Evolutionary conservation across 179 eudicot genomes (phyloP).

Genomic region (Heliamphora pulchella): DNA sequence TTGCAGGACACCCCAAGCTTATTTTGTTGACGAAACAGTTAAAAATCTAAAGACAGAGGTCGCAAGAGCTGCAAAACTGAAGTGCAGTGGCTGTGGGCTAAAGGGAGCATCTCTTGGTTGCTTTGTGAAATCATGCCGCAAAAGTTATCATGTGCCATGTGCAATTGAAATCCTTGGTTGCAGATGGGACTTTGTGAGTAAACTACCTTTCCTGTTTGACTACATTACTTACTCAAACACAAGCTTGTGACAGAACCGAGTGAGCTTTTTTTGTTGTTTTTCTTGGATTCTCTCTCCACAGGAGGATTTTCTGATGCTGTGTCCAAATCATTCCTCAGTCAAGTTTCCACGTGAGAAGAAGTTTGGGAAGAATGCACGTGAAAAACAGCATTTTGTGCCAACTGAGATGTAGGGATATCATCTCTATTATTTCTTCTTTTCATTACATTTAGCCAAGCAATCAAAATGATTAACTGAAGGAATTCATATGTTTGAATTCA

Average conservation of each 20-base stretch:
- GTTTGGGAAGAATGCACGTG: slow-evolving; percentile 30
- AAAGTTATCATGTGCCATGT: slow-evolving; percentile 78
- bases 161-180: slow-evolving; percentile 49
- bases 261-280: not conserved
- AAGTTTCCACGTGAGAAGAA: slow-evolving; percentile 74
- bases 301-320: slow-evolving; percentile 60
- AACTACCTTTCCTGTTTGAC: slow-evolving; percentile 13
- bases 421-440: not conserved
- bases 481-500: not conserved
- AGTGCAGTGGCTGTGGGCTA: slow-evolving; percentile 68
- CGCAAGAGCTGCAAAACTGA: slow-evolving; percentile 71
- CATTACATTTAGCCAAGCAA: not conserved
- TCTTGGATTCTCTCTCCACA: slow-evolving; percentile 24
- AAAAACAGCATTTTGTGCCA: slow-evolving; percentile 25
- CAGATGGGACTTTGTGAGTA: slow-evolving; percentile 85
- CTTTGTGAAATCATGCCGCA: slow-evolving; percentile 65
- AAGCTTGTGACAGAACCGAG: not conserved
- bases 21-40: slow-evolving; percentile 48
- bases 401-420: slow-evolving; percentile 31
- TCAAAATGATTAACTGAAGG: not conserved
- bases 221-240: not conserved
- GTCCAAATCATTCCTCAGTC: slow-evolving; percentile 53
- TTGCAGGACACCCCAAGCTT: slow-evolving; percentile 87
- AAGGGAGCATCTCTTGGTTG: slow-evolving; percentile 97
- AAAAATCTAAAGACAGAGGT: slow-evolving; percentile 71